phyloP scores from a whole-genome alignment of 2,329 filamentous ascomycete genomes.

The Penicillium sp. region DNA sequence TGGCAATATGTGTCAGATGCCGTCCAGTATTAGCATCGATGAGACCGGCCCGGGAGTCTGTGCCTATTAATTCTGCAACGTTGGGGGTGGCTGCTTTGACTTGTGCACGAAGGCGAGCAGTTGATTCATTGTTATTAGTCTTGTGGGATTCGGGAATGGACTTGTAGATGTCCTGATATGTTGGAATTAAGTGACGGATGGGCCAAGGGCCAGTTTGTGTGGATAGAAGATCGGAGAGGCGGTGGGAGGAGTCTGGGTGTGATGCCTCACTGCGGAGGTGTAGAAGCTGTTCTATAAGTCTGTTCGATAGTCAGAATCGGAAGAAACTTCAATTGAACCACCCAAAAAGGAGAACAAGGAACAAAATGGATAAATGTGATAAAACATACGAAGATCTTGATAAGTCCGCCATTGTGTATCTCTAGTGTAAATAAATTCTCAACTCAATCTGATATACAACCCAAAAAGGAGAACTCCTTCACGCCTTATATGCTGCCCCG shows the following conservation, averaged over 20 bases:
- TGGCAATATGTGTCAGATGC: slow-evolving; percentile 17
- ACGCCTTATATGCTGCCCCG: not conserved
- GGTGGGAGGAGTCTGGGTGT: slow-evolving; percentile 7
- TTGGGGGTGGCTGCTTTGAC: slow-evolving; percentile 13
- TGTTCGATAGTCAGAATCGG: slow-evolving; percentile 8
- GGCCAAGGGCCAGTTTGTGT: slow-evolving; percentile 14
- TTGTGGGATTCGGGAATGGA: slow-evolving; percentile 15
- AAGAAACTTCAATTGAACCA: not conserved
- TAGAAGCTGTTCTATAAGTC: slow-evolving; percentile 15
- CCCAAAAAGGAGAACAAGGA: not conserved
- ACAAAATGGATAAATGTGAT: not conserved
- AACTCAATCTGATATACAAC: not conserved
- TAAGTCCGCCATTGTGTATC: slow-evolving; percentile 2
- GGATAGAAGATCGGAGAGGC: slow-evolving; percentile 15
- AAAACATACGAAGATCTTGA: slow-evolving; percentile 5
- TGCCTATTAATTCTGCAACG: slow-evolving; percentile 12
- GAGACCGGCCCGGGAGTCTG: slow-evolving; percentile 15
- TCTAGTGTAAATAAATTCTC: not conserved
- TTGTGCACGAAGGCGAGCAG: slow-evolving; percentile 7
- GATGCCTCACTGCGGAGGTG: slow-evolving; percentile 14
- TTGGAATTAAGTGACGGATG: slow-evolving; percentile 6
- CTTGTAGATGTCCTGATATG: slow-evolving; percentile 18
- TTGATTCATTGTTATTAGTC: slow-evolving; percentile 12
- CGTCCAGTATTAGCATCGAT: slow-evolving; percentile 16
- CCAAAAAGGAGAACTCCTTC: not conserved